phyloP scores from a whole-genome alignment of 306 rosid species.

The Hippophae rhamnoides region DNA sequence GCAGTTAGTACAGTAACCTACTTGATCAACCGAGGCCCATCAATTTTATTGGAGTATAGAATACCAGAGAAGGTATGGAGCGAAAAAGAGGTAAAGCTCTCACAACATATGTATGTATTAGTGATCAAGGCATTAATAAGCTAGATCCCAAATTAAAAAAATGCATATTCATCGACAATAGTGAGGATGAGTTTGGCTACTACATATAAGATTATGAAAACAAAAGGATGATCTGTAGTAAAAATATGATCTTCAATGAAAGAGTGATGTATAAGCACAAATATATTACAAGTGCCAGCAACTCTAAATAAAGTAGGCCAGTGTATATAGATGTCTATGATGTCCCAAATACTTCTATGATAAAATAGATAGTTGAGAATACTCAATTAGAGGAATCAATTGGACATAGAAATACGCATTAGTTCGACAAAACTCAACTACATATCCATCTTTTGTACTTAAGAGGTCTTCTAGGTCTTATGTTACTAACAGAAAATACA shows the following conservation, averaged over 20 bases:
- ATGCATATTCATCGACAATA: not conserved
- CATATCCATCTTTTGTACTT: no score
- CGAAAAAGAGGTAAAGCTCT: not conserved
- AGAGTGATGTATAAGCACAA: not conserved
- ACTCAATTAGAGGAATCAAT: not conserved
- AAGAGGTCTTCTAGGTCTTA: not conserved
- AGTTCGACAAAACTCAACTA: no score
- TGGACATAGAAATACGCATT: not conserved
- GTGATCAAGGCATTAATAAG: not conserved
- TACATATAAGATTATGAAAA: not conserved
- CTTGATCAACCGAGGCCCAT: not conserved
- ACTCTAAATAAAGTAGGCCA: no score
- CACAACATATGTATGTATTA: not conserved
- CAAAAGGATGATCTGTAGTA: not conserved
- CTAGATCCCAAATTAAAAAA: not conserved
- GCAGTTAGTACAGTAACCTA: not conserved
- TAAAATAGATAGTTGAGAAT: not conserved
- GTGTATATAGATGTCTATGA: not conserved
- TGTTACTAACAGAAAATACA: not conserved
- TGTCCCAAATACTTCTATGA: not conserved
- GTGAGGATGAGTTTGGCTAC: not conserved
- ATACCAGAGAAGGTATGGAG: not conserved
- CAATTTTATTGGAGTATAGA: not conserved
- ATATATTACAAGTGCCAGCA: not conserved
- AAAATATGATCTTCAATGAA: not conserved